Base-by-base conservation (phyloP, 768 basidiomycete genomes). In the Rhizopogon sp. region DNA sequence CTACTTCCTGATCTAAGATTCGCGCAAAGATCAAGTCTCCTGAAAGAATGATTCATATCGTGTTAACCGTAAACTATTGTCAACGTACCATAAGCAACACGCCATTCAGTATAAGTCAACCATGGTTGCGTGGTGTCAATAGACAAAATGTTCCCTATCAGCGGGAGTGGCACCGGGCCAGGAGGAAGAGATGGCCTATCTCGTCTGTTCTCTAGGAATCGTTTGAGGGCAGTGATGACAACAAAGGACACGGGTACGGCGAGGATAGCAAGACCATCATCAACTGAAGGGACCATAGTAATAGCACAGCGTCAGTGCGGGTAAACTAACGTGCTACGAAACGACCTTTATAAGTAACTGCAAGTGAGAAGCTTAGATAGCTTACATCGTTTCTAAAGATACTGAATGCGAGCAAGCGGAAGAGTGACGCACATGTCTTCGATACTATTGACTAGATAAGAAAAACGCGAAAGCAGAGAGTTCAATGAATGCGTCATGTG, bases 251-350 rank as follows among this genome's bases (percentile, higher is more conserved):
- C 31, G 3, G 31, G 31, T 33, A 33, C 8, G 82, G 60, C 91
- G 93, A 0, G 70, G 57, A n/a, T 70, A 61, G 65, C 90, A 93
- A 2, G 65, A 59, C 3, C 76, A 69, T 1, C 79, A 79, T 9
- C 77, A 80, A 55, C 79, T 71, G 70, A 89, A 93, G 62, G 81
- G 82, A 4, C 82, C 81, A 41, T 80, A 7, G 1, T 33, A 25
- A 5, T 25, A 25, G 25, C 4, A 4, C 25, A 25, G 25, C 25
- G 22, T 25, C 4, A 25, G 25, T 25, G 25, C 4, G 3, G 4
- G 25, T 25, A 25, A 25, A 25, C 25, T 25, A 25, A 25, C 25
- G 25, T 4, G 5, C 25, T 4, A 25, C 25, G 25, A 4, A 25
- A 25, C 25, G 3, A 25, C 4, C 25, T 25, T 25, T 25, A 25